Conservation (phyloP, 768 basidiomycete genomes). For the Leccinum fibrillosum region DNA sequence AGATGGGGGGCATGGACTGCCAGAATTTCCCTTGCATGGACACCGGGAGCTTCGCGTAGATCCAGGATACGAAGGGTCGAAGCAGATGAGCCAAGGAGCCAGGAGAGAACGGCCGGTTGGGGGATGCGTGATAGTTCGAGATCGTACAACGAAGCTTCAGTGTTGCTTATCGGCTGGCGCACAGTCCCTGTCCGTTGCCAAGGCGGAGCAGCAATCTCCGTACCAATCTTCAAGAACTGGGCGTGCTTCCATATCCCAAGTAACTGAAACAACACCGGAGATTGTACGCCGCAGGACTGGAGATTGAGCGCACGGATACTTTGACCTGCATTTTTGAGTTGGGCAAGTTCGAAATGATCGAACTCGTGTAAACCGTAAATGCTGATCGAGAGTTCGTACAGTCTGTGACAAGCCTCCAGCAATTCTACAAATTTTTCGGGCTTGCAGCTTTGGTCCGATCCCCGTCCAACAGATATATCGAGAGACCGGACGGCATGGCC, state of each 20-base stretch:
- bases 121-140: constrained; percentile 37
- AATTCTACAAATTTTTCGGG: constrained; percentile 13
- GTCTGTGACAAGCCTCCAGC: constrained; percentile 26
- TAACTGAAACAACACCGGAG: constrained; percentile 42
- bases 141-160: constrained; percentile 36
- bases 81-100: constrained; percentile 38
- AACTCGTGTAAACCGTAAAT: constrained; percentile 28
- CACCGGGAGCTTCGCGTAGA: constrained; percentile 35
- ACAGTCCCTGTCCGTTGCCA: constrained; percentile 20
- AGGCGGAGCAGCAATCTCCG: constrained; percentile 36
- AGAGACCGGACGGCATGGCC: constrained; percentile 22
- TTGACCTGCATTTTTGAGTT: constrained; percentile 21
- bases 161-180: not conserved
- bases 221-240: constrained; percentile 37
- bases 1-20: constrained; percentile 30
- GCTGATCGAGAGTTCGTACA: constrained; percentile 35
- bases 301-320: constrained; percentile 34
- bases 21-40: constrained; percentile 24
- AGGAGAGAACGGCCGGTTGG: constrained; percentile 29
- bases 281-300: constrained; percentile 36
- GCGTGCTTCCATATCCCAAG: constrained; percentile 37
- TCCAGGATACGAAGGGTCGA: constrained; percentile 39
- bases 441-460: constrained; percentile 1
- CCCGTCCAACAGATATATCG: constrained; percentile 16
- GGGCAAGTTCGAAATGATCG: constrained; percentile 21